Evolutionary conservation across 1,139 yeast species (phyloP), one percentile per base, ranked within the genome.

Genomic region (Geotrichum reessii): DNA sequence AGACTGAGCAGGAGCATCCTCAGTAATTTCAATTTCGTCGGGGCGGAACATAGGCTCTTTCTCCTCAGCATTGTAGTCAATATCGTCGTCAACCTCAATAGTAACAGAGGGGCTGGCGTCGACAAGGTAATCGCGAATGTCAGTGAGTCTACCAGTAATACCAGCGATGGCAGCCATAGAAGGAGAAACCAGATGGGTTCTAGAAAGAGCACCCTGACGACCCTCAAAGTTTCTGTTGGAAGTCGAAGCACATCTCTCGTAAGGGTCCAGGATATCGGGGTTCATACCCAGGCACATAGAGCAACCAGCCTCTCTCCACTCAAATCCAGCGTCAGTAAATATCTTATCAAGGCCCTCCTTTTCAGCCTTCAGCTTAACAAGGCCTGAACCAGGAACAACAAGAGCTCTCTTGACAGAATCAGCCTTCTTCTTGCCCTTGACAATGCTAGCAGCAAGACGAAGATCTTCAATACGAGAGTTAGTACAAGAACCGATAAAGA

Each of bases 121-220:
- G 65, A 82, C 87, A 62, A 84, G 78, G 72, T 81, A 89, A 62
- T 87, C 87, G 74, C 98, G 86, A 65, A 91, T 92, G 72, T 93
- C 99, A 53, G 88, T 82, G 70, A 93, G 86, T 71, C 86, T 92
- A 65, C 99, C 99, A 61, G 82, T 83, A 65, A 93, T 86, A 67
- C 95, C 97, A 37, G 99, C 98, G 44, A 97, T 97, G 24, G 99
- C 99, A 53, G 99, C 98, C 99, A 93, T 93, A 40, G 96, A 96
- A 44, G 99, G 99, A 17, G 97, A 90, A 95, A 92, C 90, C 72
- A 93, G 81, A 72, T 93, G 99, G 24, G 98, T 93, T 78, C 99
- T 84, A n/a, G 97, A 90, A 61, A 77, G 78, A 56, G 97, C 96
- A 76, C 99, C 99, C 79, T 93, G 99, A 76, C 99, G 93, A 68